Evolutionary conservation across 176 grass and related monocot species (phyloP), one percentile per base, ranked within the genome.

Genomic region (Poa pratensis): DNA sequence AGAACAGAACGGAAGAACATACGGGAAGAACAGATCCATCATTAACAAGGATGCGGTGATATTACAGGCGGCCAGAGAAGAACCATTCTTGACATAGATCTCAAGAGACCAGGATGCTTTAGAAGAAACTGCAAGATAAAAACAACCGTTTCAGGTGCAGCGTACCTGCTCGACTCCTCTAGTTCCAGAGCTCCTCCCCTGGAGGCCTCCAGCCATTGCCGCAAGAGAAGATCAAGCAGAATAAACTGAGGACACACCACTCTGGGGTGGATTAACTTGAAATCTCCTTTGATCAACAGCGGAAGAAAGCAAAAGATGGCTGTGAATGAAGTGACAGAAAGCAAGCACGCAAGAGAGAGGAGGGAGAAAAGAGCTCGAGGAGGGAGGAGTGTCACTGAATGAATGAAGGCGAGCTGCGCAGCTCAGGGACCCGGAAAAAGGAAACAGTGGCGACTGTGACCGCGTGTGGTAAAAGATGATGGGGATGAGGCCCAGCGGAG

Each of bases 101-200:
- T 85, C 3, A 48, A 61, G 60, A 54, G 0, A 27, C 46, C 51
- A 49, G 48, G 65, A 60, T 62, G 26, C 30, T 77, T 76, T 3
- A 54, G 48, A 76, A 76, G 46, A 77, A 73, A 51, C 68, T 62
- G 22, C 22, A 42, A 82, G 50, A 59, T 26, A 62, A 50, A 87
- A 30, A 50, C 48, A 60, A 13, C 35, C 6, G 40, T 32, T n/a
- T n/a, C n/a, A n/a, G n/a, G n/a, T 46, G 77, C 18, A 17, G 73
- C 71, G 43, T 51, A 94, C 96, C 96, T 99, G 91, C 70, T 94
- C 90, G 5, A 87, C 80, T 77, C 84, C 89, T 92, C 86, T 89
- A 39, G 82, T 66, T 22, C 78, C 88, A 26, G 81, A 79, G 65
- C 73, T 86, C 85, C 88, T 94, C 86, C 83, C 85, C 68, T 92